phyloP scores from a whole-genome alignment of 495 filamentous ascomycete species.

The Aspergillus ellipticus region DNA sequence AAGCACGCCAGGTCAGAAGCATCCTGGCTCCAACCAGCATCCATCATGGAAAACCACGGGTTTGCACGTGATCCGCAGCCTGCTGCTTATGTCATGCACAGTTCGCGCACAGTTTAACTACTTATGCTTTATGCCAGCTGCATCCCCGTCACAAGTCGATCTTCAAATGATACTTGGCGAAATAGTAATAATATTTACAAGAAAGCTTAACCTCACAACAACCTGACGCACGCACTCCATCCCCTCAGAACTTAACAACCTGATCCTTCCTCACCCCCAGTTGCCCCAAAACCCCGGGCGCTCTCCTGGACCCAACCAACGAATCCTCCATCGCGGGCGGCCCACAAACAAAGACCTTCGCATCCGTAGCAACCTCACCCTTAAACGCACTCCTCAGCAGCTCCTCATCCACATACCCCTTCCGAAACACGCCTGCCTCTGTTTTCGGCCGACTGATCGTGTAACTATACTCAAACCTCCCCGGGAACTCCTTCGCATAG shows the following conservation, averaged over 20 bases:
- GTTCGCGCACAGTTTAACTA: too few species aligned
- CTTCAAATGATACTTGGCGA: too few species aligned
- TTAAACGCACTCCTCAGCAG: constrained; percentile 49
- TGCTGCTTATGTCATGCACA: too few species aligned
- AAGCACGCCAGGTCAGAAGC: not conserved
- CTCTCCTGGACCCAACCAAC: constrained; percentile 40
- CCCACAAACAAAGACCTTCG: constrained; percentile 65
- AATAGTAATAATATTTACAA: too few species aligned
- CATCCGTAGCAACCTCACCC: constrained; percentile 32
- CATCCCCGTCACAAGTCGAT: too few species aligned
- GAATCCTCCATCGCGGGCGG: constrained; percentile 60
- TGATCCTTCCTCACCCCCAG: not conserved
- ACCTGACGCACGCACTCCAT: too few species aligned
- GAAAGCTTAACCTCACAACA: too few species aligned
- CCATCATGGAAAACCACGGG: not conserved
- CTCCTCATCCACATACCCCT: constrained; percentile 55
- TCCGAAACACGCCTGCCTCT: constrained; percentile 30
- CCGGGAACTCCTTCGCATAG: constrained; percentile 51
- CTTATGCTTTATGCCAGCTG: too few species aligned
- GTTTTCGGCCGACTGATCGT: constrained; percentile 49
- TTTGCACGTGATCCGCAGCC: constrained; percentile 9
- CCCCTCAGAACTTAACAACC: not conserved
- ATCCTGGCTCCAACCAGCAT: not conserved
- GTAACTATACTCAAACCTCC: constrained; percentile 56
- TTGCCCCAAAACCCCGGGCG: not conserved